These are phyloP conservation scores for Pythium coloratum DNA, from an alignment of 352 stramenopile species.

Conservation along the genomic window DNA sequence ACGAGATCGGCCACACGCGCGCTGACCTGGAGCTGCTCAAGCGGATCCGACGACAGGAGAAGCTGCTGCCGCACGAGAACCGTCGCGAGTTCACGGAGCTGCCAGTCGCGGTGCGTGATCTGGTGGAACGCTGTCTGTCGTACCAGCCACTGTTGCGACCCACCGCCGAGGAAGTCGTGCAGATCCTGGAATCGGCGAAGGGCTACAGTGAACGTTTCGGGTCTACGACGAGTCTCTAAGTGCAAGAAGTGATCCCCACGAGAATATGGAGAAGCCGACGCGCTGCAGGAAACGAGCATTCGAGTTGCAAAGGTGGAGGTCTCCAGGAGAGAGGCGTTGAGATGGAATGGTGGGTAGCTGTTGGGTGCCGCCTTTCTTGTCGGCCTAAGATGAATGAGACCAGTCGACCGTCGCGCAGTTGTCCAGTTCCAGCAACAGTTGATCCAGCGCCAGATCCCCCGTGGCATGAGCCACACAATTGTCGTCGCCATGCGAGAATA, in stretches of 20 bases:
- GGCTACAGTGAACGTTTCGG: slow-evolving; percentile 23
- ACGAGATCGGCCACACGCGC: slow-evolving; percentile 25
- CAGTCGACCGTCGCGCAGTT: not conserved
- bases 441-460: no score
- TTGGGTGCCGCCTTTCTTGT: not conserved
- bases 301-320: no score
- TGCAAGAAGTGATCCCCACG: not conserved
- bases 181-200: slow-evolving; percentile 24
- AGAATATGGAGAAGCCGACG: not conserved
- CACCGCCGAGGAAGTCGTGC: slow-evolving; percentile 22
- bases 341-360: not conserved
- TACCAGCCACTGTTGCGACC: slow-evolving; percentile 25
- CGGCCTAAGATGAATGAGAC: not conserved
- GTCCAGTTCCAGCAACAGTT: not conserved
- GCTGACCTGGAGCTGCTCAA: slow-evolving; percentile 24
- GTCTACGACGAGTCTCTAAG: slow-evolving; percentile 22
- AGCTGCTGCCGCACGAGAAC: slow-evolving; percentile 29
- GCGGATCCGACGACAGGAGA: slow-evolving; percentile 21
- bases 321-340: not conserved
- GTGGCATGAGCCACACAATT: not conserved
- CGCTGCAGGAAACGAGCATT: no score
- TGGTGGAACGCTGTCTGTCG: slow-evolving; percentile 28
- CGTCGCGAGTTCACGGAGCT: slow-evolving; percentile 23
- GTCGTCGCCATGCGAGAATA: not conserved
- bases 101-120: slow-evolving; percentile 18